Conservation (phyloP, 2,329 filamentous ascomycete genomes). For the Chrysoporthe austroafricana region DNA sequence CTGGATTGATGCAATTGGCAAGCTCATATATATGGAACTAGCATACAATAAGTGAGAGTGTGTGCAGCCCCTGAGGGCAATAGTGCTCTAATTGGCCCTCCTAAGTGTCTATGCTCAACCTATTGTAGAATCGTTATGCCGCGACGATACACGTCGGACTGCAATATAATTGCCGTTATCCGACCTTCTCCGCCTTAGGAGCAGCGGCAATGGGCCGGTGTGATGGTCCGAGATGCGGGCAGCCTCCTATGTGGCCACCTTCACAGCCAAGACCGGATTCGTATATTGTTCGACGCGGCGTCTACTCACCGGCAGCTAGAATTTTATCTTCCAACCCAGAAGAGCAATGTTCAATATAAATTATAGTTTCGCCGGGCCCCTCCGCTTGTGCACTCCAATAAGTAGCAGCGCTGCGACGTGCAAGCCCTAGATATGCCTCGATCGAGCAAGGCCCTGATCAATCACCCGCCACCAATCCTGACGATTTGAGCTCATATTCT, state of each 20-base stretch:
- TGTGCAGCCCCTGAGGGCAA: too few species aligned
- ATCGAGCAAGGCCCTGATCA: too few species aligned
- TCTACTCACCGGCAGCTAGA: background rate
- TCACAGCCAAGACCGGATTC: background rate
- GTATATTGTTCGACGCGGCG: background rate
- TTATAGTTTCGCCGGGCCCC: background rate
- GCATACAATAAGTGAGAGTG: too few species aligned
- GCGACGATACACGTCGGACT: background rate
- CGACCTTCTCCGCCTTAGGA: background rate
- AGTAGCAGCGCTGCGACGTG: too few species aligned
- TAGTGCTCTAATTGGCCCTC: too few species aligned
- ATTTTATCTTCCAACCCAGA: background rate
- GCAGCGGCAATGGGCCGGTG: background rate
- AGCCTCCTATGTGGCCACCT: background rate
- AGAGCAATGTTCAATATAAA: background rate
- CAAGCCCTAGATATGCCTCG: too few species aligned
- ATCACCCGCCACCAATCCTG: too few species aligned
- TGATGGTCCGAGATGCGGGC: background rate
- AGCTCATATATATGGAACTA: too few species aligned
- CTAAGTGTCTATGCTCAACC: too few species aligned
- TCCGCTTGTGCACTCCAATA: too few species aligned
- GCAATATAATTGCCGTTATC: background rate
- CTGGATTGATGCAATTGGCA: too few species aligned
- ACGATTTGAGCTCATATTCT: background rate
- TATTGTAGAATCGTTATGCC: too few species aligned